phyloP scores from a whole-genome alignment of 352 stramenopile species.

The Phytophthora palmivora region DNA sequence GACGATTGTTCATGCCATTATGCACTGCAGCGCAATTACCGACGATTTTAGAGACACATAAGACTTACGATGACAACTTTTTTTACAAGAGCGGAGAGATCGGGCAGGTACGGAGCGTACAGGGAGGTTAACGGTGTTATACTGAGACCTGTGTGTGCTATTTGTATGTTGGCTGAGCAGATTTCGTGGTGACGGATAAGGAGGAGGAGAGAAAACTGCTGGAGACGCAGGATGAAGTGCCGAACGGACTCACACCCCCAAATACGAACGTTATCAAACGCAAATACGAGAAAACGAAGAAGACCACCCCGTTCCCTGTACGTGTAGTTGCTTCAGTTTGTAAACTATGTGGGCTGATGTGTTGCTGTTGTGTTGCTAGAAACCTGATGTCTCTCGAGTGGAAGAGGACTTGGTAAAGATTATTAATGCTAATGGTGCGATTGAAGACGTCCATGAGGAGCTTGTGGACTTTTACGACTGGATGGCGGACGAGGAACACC shows the following conservation, averaged over 20 bases:
- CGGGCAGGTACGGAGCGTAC: constrained; percentile 54
- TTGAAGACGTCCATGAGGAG: constrained; percentile 88
- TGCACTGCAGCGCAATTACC: constrained; percentile 75
- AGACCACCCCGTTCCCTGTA: constrained; percentile 84
- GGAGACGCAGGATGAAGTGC: constrained; percentile 71
- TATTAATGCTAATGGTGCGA: constrained; percentile 60
- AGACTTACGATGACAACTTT: constrained; percentile 90
- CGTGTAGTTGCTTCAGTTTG: constrained; percentile 11
- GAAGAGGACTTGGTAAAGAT: constrained; percentile 88
- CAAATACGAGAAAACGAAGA: constrained; percentile 89
- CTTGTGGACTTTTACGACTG: constrained; percentile 89
- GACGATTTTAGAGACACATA: constrained; percentile 89
- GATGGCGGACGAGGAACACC: constrained; percentile 83
- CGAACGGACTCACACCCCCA: constrained; percentile 78
- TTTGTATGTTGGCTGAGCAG: constrained; percentile 37
- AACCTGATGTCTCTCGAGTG: constrained; percentile 82
- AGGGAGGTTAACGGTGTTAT: background rate
- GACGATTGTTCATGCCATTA: constrained; percentile 7
- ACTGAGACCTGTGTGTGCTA: background rate
- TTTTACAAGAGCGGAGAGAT: constrained; percentile 92
- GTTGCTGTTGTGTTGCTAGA: constrained; percentile 40
- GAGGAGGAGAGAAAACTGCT: constrained; percentile 72
- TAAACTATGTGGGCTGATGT: constrained; percentile 1
- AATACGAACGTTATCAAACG: constrained; percentile 90
- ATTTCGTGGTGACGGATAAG: constrained; percentile 85